Percentiles rank a stretch among this genome's conserved stretches.
These are phyloP conservation scores for Colletotrichum liriopes DNA, from an alignment of 2,329 filamentous ascomycete genomes.

Conservation along the genomic window DNA sequence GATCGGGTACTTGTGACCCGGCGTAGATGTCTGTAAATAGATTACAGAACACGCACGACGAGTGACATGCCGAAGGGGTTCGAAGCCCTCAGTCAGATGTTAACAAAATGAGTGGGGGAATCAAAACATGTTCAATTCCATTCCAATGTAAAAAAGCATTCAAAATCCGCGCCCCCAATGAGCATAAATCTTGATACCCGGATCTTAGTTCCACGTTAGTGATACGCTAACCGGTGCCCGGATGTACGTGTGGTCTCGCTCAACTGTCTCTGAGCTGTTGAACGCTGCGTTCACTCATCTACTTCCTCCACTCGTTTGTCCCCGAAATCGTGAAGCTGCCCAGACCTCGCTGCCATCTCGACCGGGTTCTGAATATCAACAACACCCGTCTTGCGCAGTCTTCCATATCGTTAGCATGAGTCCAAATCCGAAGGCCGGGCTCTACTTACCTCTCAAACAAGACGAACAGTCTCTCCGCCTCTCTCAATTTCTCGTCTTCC, in stretches of 20 bases:
- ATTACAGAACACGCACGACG: not conserved
- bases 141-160: not conserved
- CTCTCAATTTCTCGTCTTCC: conserved; percentile 90
- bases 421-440: not conserved
- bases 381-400: conserved; percentile 81
- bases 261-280: not conserved
- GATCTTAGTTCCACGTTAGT: not conserved
- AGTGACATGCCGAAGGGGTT: not conserved
- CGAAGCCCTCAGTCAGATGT: not conserved
- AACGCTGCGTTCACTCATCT: conserved; percentile 51
- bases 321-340: conserved; percentile 78
- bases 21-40: not conserved
- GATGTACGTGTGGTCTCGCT: not conserved
- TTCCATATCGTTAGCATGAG: conserved; percentile 46
- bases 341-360: conserved; percentile 77
- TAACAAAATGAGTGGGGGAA: not conserved
- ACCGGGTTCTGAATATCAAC: conserved; percentile 86
- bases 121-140: not conserved
- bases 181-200: not conserved
- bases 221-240: not conserved
- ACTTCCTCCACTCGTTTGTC: conserved; percentile 66
- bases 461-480: conserved; percentile 91
- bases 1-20: no score
- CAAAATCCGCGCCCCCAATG: no score
- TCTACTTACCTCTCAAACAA: conserved; percentile 83